Conservation (phyloP, 345 rosid genomes). For the Citrus medica region DNA sequence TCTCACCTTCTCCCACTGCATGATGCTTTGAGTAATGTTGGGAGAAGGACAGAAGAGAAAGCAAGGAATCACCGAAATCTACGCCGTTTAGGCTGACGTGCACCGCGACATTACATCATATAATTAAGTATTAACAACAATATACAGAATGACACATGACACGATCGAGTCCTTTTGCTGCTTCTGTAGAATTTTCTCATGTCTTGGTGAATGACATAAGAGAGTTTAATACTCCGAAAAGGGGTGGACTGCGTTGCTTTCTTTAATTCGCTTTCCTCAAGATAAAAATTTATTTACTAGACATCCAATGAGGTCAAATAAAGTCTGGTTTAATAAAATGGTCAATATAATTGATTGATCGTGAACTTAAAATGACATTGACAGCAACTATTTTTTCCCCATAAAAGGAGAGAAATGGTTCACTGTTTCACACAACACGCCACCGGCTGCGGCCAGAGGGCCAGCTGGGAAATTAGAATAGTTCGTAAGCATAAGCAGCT, state of each 20-base stretch:
- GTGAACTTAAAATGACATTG: neutral
- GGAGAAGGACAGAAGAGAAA: slow-evolving; percentile 39
- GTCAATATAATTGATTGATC: neutral
- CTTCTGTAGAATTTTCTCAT: slow-evolving; percentile 9
- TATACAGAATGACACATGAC: neutral
- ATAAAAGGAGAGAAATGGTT: neutral
- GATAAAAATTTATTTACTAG: too few species aligned
- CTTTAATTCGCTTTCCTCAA: too few species aligned
- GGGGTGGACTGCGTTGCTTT: neutral
- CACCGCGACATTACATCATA: slow-evolving; percentile 33
- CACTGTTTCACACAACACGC: neutral
- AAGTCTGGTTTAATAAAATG: too few species aligned
- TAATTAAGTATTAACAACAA: neutral
- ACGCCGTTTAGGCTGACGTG: slow-evolving; percentile 70
- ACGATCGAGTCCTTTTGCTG: neutral
- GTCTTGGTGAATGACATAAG: neutral
- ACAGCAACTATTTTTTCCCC: neutral
- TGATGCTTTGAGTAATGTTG: slow-evolving; percentile 3
- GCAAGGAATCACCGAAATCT: slow-evolving; percentile 69
- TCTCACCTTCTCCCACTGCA: slow-evolving; percentile 34
- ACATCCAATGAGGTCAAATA: too few species aligned
- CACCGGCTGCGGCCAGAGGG: neutral
- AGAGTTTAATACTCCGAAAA: neutral
- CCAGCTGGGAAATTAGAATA: neutral
- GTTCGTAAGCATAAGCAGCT: too few species aligned